Evolutionary conservation across 192 early-diverging fungal genomes (phyloP), one percentile per base, ranked within the genome.

Genomic region (Spizellomyces sp.): DNA sequence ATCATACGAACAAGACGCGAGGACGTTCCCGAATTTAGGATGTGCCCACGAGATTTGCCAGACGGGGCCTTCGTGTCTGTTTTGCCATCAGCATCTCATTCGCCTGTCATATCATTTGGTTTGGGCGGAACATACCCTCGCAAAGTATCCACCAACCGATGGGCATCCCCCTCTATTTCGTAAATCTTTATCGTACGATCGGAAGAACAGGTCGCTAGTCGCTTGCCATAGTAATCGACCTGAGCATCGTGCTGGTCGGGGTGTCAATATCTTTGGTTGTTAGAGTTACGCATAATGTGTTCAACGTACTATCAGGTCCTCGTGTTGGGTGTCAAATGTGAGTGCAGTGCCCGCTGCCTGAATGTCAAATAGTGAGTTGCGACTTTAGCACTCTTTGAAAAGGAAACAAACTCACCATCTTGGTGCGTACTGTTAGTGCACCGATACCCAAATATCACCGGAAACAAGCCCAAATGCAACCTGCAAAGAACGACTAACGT

Each of bases 31-130:
- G 82, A 93, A 99, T 79, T 96, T 96, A 48, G 98, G 98, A 75
- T 99, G 98, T 12, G 96, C 95, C 98, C 98, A 99, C 15, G 95
- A 85, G 21, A 99, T 92, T 76, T 96, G 95, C 98, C 98, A 99
- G n/a, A 99, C 96, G 5, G 98, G 98, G 21, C 95, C 96, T 56
- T 93, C 90, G 77, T 99, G 96, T 45, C 92, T 95, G 78, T 36
- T 36, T 36, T 36, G 0, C 27, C 3, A 36, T 36, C 3, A 36
- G 27, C 27, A 36, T 36, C 27, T 36, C 3, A 36, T 36, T 36
- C 27, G 0, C 1, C 27, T 36, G 27, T 36, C 27, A 2, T 36
- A 36, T 36, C 27, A 3, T 36, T 17, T 47, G 14, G 0, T 41
- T 9, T 9, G n/a, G 10, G n/a, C 9, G 46, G 27, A 36, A 36